These are phyloP conservation scores for Pseudoturritis turrita DNA, from an alignment of 345 rosid species.

Conservation along the genomic window DNA sequence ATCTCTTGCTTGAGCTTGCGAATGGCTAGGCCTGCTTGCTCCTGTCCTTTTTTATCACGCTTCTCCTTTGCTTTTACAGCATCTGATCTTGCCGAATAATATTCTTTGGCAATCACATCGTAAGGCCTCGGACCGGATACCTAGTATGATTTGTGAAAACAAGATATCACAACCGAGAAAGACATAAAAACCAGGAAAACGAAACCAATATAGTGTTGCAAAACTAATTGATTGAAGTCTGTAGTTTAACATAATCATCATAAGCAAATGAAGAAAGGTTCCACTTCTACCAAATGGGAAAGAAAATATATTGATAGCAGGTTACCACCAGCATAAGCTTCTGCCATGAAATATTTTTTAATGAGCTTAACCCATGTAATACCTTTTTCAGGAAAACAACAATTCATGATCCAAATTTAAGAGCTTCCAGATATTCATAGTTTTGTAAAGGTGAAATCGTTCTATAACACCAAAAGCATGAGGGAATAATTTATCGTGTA, in stretches of 20 bases:
- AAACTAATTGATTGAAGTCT: not conserved
- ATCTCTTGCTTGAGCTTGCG: constrained; percentile 88
- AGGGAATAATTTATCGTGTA: not conserved
- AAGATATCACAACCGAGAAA: constrained; percentile 1
- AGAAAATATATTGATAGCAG: not conserved
- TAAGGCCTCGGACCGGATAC: constrained; percentile 53
- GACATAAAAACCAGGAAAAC: not conserved
- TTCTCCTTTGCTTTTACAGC: constrained; percentile 76
- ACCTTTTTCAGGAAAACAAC: not conserved
- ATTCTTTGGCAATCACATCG: constrained; percentile 67
- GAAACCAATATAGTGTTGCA: not conserved
- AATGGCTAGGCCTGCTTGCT: constrained; percentile 58
- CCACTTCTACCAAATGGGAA: not conserved
- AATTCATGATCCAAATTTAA: not conserved
- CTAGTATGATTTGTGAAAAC: constrained; percentile 32
- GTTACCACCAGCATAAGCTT: not conserved
- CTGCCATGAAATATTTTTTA: not conserved
- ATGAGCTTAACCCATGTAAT: not conserved
- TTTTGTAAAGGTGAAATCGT: not conserved
- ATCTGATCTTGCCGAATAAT: constrained; percentile 59
- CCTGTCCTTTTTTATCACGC: constrained; percentile 67
- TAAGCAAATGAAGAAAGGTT: not conserved
- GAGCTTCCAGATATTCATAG: not conserved
- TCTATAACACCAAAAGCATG: not conserved
- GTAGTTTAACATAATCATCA: not conserved